Conservation (phyloP, 192 early-diverging fungal species). For the Coemansia sp. region DNA sequence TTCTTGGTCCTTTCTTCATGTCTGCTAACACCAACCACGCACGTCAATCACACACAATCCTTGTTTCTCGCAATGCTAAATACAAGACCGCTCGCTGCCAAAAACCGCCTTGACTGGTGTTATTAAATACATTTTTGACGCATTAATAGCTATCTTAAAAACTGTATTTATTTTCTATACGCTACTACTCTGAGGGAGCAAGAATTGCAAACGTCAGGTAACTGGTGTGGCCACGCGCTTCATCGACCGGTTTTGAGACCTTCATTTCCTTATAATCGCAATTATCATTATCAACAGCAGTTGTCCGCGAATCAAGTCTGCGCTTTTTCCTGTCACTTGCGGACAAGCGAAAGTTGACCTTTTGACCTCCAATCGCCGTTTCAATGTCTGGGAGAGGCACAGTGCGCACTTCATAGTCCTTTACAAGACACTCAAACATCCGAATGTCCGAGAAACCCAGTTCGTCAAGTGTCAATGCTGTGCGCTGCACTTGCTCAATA, state of each 20-base stretch:
- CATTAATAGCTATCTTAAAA: too few species aligned
- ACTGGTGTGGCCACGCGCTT: conserved; percentile 83
- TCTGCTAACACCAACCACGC: too few species aligned
- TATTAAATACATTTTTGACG: too few species aligned
- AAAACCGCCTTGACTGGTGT: too few species aligned
- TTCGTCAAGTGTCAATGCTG: conserved; percentile 72
- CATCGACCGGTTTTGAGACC: conserved; percentile 63
- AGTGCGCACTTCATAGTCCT: conserved; percentile 69
- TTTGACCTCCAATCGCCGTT: conserved; percentile 57
- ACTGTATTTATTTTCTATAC: not conserved
- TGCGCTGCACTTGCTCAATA: conserved; percentile 90
- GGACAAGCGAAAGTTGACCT: conserved; percentile 33
- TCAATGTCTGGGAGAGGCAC: conserved; percentile 65
- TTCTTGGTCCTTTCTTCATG: too few species aligned
- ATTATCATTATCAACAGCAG: not conserved
- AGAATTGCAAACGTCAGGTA: conserved; percentile 87
- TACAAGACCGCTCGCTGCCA: too few species aligned
- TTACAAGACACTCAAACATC: conserved; percentile 93
- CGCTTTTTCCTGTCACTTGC: conserved; percentile 36
- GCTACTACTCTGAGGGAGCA: conserved; percentile 19
- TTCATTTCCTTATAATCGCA: conserved; percentile 35
- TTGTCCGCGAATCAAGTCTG: conserved; percentile 18
- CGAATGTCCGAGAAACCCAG: conserved; percentile 86
- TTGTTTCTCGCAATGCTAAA: too few species aligned
- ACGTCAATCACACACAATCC: too few species aligned